Conservation (phyloP, 2,329 filamentous ascomycete species). For the Cytospora leucostoma region DNA sequence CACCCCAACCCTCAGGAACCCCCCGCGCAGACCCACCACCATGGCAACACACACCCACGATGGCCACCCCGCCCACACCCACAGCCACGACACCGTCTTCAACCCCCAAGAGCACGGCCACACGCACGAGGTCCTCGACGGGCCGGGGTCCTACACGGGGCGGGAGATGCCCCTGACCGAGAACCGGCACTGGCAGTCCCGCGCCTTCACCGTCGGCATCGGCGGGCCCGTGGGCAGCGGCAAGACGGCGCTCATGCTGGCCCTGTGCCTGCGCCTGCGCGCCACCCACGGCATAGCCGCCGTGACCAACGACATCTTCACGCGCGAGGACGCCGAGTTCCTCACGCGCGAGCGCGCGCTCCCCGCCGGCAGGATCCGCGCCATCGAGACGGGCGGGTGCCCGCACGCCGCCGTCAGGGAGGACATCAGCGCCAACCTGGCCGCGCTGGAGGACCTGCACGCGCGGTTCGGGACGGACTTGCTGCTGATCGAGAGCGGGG, state of each 20-base stretch:
- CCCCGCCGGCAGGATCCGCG: conserved; percentile 79
- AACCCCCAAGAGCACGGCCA: conserved; percentile 80
- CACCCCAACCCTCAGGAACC: neutral
- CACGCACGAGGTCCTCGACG: conserved; percentile 91
- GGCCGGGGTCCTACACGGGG: conserved; percentile 84
- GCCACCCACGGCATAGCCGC: conserved; percentile 83
- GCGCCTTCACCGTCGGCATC: conserved; percentile 96
- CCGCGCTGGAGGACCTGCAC: conserved; percentile 88
- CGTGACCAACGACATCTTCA: conserved; percentile 99
- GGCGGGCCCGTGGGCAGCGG: conserved; percentile 98
- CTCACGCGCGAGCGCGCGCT: conserved; percentile 84
- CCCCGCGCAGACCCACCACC: neutral
- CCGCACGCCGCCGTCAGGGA: conserved; percentile 96
- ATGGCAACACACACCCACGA: conserved; percentile 56
- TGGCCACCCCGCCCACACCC: conserved; percentile 48
- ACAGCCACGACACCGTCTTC: conserved; percentile 50
- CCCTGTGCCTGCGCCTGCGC: conserved; percentile 83
- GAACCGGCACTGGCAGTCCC: conserved; percentile 81
- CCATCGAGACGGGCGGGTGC: conserved; percentile 96
- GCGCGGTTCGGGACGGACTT: conserved; percentile 77
- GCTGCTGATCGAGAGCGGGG: conserved; percentile 91
- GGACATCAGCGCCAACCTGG: conserved; percentile 92
- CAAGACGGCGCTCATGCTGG: conserved; percentile 96
- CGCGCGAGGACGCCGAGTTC: conserved; percentile 96
- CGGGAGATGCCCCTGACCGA: conserved; percentile 94